Percentiles rank a stretch among this genome's conserved stretches.
These are phyloP conservation scores for Colletotrichum truncatum DNA, from an alignment of 2,329 filamentous ascomycete species.

Conservation along the genomic window DNA sequence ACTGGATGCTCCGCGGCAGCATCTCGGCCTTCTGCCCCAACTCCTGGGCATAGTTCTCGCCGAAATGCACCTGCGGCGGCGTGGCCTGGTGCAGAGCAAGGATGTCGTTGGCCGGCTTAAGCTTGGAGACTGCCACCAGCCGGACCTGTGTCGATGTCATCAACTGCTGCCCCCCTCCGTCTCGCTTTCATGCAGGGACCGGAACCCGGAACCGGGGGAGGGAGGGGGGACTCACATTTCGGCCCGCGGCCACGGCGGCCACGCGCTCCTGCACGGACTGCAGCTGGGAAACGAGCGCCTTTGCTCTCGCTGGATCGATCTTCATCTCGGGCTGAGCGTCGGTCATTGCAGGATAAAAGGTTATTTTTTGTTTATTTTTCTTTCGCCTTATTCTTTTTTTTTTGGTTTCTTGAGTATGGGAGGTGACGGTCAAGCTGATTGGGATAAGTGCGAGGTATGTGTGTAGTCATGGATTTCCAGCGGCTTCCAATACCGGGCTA, in stretches of 20 bases:
- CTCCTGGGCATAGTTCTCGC: constrained; percentile 96
- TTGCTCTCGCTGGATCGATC: constrained; percentile 68
- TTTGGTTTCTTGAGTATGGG: background rate
- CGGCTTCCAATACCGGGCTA: background rate
- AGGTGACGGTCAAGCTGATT: background rate
- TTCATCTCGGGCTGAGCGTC: constrained; percentile 59
- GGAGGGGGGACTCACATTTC: constrained; percentile 59
- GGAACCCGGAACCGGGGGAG: too few species aligned
- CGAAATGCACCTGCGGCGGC: constrained; percentile 73
- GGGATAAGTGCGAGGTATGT: background rate
- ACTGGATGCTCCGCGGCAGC: constrained; percentile 79
- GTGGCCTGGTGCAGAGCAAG: constrained; percentile 76
- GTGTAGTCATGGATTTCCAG: constrained; percentile 22
- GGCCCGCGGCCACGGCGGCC: constrained; percentile 59
- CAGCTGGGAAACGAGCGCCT: constrained; percentile 70
- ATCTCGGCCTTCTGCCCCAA: constrained; percentile 84
- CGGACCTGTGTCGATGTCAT: constrained; percentile 65
- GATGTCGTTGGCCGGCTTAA: constrained; percentile 93
- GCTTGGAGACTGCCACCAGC: constrained; percentile 93
- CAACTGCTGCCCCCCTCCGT: too few species aligned
- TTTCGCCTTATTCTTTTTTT: background rate
- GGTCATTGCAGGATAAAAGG: constrained; percentile 22
- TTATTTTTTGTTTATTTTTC: background rate
- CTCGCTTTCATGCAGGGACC: too few species aligned
- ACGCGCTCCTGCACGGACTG: constrained; percentile 68